Evolutionary conservation across 805 yeast genomes (phyloP).

Genomic region (Starmerella bacillaris): DNA sequence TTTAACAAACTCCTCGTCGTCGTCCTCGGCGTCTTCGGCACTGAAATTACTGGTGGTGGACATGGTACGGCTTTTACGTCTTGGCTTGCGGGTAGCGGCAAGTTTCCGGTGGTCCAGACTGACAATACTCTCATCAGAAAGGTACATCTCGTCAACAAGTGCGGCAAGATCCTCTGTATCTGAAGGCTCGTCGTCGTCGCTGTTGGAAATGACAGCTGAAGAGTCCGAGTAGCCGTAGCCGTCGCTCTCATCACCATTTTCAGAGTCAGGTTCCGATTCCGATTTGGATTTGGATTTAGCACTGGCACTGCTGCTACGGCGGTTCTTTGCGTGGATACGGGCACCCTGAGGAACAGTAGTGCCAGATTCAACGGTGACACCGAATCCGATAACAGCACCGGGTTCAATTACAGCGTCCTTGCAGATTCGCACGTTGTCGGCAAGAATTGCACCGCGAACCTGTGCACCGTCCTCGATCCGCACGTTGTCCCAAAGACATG

Average conservation of each 20-base stretch:
- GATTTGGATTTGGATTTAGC: constrained; percentile 24
- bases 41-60: constrained; percentile 21
- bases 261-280: constrained; percentile 3
- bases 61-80: constrained; percentile 14
- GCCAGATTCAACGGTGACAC: constrained; percentile 44
- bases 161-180: constrained; percentile 14
- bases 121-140: constrained; percentile 22
- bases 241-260: constrained; percentile 11
- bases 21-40: constrained; percentile 34
- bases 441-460: constrained; percentile 51
- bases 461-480: constrained; percentile 45
- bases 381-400: constrained; percentile 67
- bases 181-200: constrained; percentile 6
- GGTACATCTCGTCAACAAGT: constrained; percentile 18
- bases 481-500: constrained; percentile 79
- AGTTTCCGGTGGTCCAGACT: constrained; percentile 8
- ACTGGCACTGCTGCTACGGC: constrained; percentile 17
- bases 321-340: constrained; percentile 1
- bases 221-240: constrained; percentile 9
- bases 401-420: constrained; percentile 34
- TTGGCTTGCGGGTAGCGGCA: constrained; percentile 6
- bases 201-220: constrained; percentile 3
- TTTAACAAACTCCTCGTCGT: constrained; percentile 48
- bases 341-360: constrained; percentile 21
- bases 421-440: constrained; percentile 42